A percentile compares a stretch with the other conserved stretches of the same genome.
These are phyloP conservation scores for Leccinum truebloodii DNA, from an alignment of 768 basidiomycete genomes.

Conservation along the genomic window DNA sequence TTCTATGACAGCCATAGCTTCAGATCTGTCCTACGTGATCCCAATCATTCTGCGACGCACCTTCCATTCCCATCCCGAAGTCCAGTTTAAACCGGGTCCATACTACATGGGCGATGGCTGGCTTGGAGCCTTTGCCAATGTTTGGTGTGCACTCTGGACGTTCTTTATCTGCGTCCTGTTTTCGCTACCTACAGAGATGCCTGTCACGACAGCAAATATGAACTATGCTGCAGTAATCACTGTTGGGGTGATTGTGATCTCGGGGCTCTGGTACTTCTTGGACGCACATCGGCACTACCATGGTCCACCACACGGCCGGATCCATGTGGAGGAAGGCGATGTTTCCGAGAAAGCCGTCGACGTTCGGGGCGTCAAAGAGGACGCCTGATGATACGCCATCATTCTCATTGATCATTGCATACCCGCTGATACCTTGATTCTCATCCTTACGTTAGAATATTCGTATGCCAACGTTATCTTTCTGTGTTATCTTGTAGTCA, in stretches of 20 bases:
- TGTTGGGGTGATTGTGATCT: slow-evolving; percentile 21
- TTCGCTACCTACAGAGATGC: slow-evolving; percentile 49
- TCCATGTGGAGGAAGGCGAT: not conserved
- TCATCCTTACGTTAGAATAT: not conserved
- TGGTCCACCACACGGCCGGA: slow-evolving; percentile 40
- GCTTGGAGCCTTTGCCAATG: slow-evolving; percentile 45
- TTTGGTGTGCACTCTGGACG: slow-evolving; percentile 48
- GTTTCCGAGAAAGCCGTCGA: slow-evolving; percentile 3
- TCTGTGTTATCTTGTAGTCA: not conserved
- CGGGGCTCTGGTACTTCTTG: slow-evolving; percentile 53
- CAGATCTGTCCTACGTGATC: slow-evolving; percentile 58
- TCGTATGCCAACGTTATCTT: not conserved
- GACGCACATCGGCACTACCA: slow-evolving; percentile 56
- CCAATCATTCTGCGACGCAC: slow-evolving; percentile 54
- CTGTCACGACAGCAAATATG: slow-evolving; percentile 51
- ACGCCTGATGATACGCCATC: not conserved
- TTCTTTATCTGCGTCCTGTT: slow-evolving; percentile 49
- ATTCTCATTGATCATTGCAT: not conserved
- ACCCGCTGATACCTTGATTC: not conserved
- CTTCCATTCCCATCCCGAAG: slow-evolving; percentile 56
- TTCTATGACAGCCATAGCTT: slow-evolving; percentile 52
- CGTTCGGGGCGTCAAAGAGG: not conserved
- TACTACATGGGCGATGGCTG: slow-evolving; percentile 58
- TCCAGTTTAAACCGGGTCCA: slow-evolving; percentile 58
- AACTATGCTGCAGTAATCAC: slow-evolving; percentile 48